Percentiles rank a stretch among this genome's conserved stretches.
Evolutionary conservation across 805 yeast species (phyloP).

Genomic region (Candida nanaspora): DNA sequence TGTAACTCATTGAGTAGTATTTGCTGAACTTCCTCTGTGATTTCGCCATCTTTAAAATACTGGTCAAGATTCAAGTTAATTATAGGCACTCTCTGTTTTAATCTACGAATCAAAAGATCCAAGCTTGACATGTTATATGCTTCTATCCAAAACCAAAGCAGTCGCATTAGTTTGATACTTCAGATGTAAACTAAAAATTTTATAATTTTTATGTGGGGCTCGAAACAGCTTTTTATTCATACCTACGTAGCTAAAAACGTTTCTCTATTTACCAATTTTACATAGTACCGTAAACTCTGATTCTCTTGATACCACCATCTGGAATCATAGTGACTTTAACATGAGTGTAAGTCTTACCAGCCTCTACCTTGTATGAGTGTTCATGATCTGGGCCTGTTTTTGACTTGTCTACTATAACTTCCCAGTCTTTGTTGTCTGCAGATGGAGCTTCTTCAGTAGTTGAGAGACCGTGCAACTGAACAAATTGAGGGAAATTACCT

Average conservation of each 20-base stretch:
- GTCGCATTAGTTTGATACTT: no score
- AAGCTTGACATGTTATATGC: no score
- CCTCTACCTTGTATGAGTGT: slow-evolving; percentile 43
- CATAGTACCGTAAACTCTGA: slow-evolving; percentile 75
- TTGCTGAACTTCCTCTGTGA: slow-evolving; percentile 14
- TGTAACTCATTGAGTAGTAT: slow-evolving; percentile 13
- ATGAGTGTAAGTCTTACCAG: slow-evolving; percentile 45
- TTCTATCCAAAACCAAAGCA: no score
- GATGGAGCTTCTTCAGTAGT: slow-evolving; percentile 28
- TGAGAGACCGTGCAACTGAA: slow-evolving; percentile 58
- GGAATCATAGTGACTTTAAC: slow-evolving; percentile 82
- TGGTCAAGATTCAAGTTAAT: slow-evolving; percentile 6
- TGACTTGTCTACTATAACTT: slow-evolving; percentile 51
- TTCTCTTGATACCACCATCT: slow-evolving; percentile 93
- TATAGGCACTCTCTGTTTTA: slow-evolving; percentile 25
- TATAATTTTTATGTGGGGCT: no score
- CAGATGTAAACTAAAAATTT: no score
- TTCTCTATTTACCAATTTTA: no score
- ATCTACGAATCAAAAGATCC: slow-evolving; percentile 12
- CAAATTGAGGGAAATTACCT: slow-evolving; percentile 88
- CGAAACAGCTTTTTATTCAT: no score
- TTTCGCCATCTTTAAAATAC: not conserved
- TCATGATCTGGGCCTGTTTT: slow-evolving; percentile 83
- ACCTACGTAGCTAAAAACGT: not conserved
- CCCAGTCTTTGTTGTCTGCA: slow-evolving; percentile 49